These are phyloP conservation scores for Fusarium sp. DNA, from an alignment of 2,329 filamentous ascomycete genomes.

Conservation along the genomic window DNA sequence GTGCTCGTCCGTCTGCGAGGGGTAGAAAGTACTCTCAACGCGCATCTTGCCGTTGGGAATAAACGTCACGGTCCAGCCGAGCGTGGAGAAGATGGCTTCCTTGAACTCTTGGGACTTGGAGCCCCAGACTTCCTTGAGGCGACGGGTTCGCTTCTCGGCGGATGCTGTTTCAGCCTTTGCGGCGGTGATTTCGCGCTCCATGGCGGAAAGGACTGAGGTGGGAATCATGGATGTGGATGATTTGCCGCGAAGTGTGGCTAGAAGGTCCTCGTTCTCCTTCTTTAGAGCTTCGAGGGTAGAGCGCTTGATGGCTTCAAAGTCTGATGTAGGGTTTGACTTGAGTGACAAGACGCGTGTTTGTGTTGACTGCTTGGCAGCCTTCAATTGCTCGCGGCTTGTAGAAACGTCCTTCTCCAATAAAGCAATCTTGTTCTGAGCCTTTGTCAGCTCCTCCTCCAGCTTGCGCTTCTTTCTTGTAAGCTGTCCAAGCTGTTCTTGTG, in stretches of 20 bases:
- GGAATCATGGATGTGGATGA: conserved; percentile 75
- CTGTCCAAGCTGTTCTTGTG: conserved; percentile 80
- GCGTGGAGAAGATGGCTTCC: conserved; percentile 88
- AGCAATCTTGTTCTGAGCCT: conserved; percentile 74
- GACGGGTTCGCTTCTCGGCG: conserved; percentile 83
- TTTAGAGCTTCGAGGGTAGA: conserved; percentile 80
- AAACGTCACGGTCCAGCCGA: conserved; percentile 96
- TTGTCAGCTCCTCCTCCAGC: conserved; percentile 80
- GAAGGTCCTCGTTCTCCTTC: conserved; percentile 85
- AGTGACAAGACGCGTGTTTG: conserved; percentile 87
- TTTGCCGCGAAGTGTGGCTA: conserved; percentile 71
- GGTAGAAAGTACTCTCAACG: conserved; percentile 86
- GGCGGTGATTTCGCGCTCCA: conserved; percentile 79
- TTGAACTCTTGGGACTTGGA: conserved; percentile 94
- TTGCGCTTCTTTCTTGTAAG: conserved; percentile 88
- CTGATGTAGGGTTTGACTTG: conserved; percentile 90
- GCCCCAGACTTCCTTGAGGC: conserved; percentile 92
- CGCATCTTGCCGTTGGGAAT: conserved; percentile 97
- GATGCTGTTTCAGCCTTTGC: conserved; percentile 75
- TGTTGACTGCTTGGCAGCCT: conserved; percentile 71
- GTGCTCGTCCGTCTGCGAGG: conserved; percentile 74
- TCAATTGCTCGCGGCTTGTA: conserved; percentile 78
- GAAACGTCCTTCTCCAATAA: conserved; percentile 81
- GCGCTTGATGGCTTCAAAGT: conserved; percentile 85
- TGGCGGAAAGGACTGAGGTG: conserved; percentile 77